Evolutionary conservation across 441 rosid genomes (phyloP).

Genomic region (Pelargonium fulgidum): DNA sequence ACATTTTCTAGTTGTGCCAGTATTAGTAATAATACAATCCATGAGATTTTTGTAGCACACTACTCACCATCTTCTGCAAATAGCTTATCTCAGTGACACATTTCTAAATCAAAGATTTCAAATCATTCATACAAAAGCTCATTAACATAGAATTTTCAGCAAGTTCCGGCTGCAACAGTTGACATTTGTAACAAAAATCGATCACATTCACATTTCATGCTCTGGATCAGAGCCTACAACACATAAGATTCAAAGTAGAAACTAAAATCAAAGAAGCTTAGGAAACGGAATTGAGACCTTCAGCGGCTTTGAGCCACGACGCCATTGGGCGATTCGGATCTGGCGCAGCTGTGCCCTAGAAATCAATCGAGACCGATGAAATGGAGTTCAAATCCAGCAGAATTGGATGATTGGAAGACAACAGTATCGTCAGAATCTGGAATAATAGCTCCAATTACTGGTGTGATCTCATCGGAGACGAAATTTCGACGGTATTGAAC

Average conservation of each 20-base stretch:
- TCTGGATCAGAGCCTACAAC: slow-evolving; percentile 1
- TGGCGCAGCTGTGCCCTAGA: slow-evolving; percentile 31
- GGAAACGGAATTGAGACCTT: slow-evolving; percentile 48
- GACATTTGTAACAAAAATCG: background rate
- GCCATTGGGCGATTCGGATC: slow-evolving; percentile 44
- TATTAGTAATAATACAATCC: background rate
- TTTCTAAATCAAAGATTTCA: background rate
- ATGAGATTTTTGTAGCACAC: background rate
- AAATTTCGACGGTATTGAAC: background rate
- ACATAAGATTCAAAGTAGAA: background rate
- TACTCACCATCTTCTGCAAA: background rate
- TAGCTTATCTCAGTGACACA: background rate
- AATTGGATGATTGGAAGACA: background rate
- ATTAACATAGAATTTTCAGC: background rate
- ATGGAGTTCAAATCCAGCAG: background rate
- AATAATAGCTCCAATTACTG: background rate
- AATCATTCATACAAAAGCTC: background rate
- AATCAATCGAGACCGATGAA: slow-evolving; percentile 24
- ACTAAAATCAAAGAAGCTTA: background rate
- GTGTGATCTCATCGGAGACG: background rate
- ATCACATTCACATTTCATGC: background rate
- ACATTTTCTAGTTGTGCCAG: background rate
- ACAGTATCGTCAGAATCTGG: background rate
- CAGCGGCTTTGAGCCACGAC: slow-evolving; percentile 97
- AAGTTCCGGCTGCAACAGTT: background rate